These are phyloP conservation scores for Isabelozyma heimii DNA, from an alignment of 805 yeast species.

Conservation along the genomic window DNA sequence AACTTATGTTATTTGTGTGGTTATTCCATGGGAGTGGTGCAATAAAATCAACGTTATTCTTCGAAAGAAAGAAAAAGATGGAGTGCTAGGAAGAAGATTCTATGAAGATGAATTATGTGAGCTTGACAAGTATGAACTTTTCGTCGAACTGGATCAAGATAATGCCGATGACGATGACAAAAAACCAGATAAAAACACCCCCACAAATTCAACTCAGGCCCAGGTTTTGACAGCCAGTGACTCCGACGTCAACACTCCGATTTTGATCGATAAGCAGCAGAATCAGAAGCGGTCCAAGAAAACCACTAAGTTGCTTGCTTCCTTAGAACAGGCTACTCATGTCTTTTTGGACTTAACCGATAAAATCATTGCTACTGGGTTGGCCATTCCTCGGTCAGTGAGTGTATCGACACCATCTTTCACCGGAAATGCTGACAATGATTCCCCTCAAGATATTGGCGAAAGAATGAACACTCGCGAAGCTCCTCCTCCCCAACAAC, in stretches of 20 bases:
- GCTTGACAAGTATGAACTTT: constrained; percentile 37
- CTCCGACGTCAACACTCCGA: constrained; percentile 1
- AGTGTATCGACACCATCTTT: constrained; percentile 25
- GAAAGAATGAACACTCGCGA: neutral
- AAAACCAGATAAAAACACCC: constrained; percentile 5
- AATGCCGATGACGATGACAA: constrained; percentile 6
- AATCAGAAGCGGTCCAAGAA: neutral
- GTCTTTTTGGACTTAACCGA: constrained; percentile 48
- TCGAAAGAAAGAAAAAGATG: constrained; percentile 61
- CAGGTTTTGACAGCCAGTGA: neutral
- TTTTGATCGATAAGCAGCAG: neutral
- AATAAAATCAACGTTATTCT: constrained; percentile 59
- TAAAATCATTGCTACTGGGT: constrained; percentile 53
- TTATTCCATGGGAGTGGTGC: constrained; percentile 85
- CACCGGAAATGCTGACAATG: neutral
- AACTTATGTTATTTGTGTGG: constrained; percentile 67
- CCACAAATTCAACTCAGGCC: constrained; percentile 1
- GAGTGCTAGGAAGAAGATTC: constrained; percentile 71
- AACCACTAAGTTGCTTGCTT: neutral
- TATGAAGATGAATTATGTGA: constrained; percentile 63
- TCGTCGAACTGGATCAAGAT: constrained; percentile 23
- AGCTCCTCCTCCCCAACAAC: neutral
- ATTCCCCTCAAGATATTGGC: neutral
- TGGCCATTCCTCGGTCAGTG: constrained; percentile 54
- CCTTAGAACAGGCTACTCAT: constrained; percentile 24